These are phyloP conservation scores for Discostella stelligera DNA, from an alignment of 352 stramenopile species.

Conservation along the genomic window DNA sequence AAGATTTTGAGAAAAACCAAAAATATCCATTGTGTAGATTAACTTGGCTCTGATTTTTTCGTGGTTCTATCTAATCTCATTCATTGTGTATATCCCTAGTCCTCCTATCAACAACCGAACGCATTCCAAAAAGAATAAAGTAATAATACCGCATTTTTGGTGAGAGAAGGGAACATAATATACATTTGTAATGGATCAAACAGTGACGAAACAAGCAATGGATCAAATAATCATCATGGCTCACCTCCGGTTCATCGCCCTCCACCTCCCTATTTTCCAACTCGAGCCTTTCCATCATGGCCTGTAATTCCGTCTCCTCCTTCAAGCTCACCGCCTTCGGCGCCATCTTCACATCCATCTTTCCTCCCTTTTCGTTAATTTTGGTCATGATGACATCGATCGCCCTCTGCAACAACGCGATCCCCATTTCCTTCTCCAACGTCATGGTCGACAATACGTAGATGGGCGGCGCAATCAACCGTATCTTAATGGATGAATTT, in stretches of 20 bases:
- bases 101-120: not conserved
- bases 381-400: slow-evolving; percentile 93
- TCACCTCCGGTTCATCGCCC: slow-evolving; percentile 93
- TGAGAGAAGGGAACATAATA: not conserved
- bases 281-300: slow-evolving; percentile 99
- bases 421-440: slow-evolving; percentile 96
- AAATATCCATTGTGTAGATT: too few species aligned
- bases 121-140: not conserved
- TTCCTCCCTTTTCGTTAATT: slow-evolving; percentile 94
- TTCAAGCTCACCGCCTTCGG: slow-evolving; percentile 98
- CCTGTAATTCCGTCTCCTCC: slow-evolving; percentile 98
- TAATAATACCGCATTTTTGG: not conserved
- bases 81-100: not conserved
- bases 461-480: slow-evolving; percentile 98
- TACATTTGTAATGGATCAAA: too few species aligned
- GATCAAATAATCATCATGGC: too few species aligned
- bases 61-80: not conserved
- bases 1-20: too few species aligned
- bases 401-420: slow-evolving; percentile 93
- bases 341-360: slow-evolving; percentile 97
- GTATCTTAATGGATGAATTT: slow-evolving; percentile 95
- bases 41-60: not conserved
- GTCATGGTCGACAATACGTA: slow-evolving; percentile 99
- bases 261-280: slow-evolving; percentile 98
- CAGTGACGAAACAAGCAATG: too few species aligned